These are phyloP conservation scores for Rhizopus arrhizus DNA, from an alignment of 371 early-diverging fungal genomes.

Conservation along the genomic window DNA sequence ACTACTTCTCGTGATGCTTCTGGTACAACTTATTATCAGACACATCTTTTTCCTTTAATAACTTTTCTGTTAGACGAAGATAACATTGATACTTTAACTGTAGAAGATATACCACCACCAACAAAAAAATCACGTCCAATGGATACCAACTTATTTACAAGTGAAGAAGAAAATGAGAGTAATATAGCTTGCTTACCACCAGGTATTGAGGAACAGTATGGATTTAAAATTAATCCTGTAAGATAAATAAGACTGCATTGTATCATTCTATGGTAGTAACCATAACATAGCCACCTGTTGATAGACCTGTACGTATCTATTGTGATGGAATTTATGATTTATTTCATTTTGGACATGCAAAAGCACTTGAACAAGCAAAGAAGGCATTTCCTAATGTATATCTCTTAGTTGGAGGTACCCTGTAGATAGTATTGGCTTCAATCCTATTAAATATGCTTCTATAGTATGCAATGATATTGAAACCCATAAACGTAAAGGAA, in stretches of 20 bases:
- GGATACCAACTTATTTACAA: constrained; percentile 11
- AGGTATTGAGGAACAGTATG: constrained; percentile 34
- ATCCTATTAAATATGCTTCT: neutral
- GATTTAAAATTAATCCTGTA: constrained; percentile 35
- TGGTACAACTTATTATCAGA: constrained; percentile 14
- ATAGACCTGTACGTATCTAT: constrained; percentile 83
- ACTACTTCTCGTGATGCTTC: constrained; percentile 36
- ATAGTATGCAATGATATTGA: constrained; percentile 81
- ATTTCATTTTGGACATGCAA: constrained; percentile 95
- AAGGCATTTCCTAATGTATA: constrained; percentile 86
- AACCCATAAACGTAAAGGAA: constrained; percentile 89
- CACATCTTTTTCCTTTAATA: too few species aligned
- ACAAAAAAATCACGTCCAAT: constrained; percentile 21
- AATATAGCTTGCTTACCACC: constrained; percentile 19
- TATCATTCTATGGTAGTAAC: neutral
- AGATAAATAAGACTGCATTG: neutral
- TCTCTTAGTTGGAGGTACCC: constrained; percentile 85
- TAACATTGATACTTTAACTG: constrained; percentile 23
- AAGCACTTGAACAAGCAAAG: constrained; percentile 93
- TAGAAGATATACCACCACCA: constrained; percentile 4
- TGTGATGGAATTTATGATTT: constrained; percentile 95
- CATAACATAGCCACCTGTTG: constrained; percentile 61
- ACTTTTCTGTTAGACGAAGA: constrained; percentile 25
- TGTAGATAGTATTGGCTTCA: neutral
- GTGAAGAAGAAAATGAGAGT: constrained; percentile 17